These are phyloP conservation scores for Boletus fagicola DNA, from an alignment of 768 basidiomycete species.

Conservation along the genomic window DNA sequence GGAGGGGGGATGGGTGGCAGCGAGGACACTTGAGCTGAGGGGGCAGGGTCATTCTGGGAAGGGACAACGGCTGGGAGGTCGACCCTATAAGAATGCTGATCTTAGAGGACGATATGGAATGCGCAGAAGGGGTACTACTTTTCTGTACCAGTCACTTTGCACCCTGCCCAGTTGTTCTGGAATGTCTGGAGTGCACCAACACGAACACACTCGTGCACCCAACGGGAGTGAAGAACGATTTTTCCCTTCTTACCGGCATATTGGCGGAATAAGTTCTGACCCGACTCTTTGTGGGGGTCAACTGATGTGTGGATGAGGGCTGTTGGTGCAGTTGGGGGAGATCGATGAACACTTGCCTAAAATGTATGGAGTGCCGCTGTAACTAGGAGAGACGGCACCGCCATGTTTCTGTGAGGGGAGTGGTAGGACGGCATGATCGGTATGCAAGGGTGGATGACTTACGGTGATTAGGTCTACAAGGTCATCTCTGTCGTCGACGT, in stretches of 20 bases:
- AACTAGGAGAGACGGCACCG: conserved; percentile 68
- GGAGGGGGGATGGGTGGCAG: conserved; percentile 30
- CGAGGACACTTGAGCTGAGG: conserved; percentile 27
- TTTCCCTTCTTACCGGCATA: conserved; percentile 80
- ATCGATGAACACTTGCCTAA: conserved; percentile 52
- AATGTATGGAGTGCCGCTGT: conserved; percentile 78
- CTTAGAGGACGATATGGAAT: not conserved
- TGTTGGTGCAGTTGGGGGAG: not conserved
- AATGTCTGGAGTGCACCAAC: conserved; percentile 69
- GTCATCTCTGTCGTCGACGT: conserved; percentile 66
- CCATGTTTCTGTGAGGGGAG: conserved; percentile 61
- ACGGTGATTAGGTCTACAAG: conserved; percentile 67
- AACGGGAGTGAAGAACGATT: conserved; percentile 67
- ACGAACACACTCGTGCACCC: conserved; percentile 78
- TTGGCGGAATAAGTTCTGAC: conserved; percentile 78
- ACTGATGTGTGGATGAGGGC: conserved; percentile 43
- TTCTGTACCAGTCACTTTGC: conserved; percentile 75
- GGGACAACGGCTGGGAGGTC: conserved; percentile 22
- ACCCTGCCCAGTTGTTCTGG: conserved; percentile 74
- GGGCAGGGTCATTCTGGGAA: conserved; percentile 23
- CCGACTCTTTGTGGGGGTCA: conserved; percentile 73
- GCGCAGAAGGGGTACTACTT: conserved; percentile 42
- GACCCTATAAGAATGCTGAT: conserved; percentile 18
- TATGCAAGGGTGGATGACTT: conserved; percentile 31
- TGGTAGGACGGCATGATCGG: conserved; percentile 9